phyloP scores from a whole-genome alignment of 2,329 filamentous ascomycete species.

The Corniculantispora saksenae region DNA sequence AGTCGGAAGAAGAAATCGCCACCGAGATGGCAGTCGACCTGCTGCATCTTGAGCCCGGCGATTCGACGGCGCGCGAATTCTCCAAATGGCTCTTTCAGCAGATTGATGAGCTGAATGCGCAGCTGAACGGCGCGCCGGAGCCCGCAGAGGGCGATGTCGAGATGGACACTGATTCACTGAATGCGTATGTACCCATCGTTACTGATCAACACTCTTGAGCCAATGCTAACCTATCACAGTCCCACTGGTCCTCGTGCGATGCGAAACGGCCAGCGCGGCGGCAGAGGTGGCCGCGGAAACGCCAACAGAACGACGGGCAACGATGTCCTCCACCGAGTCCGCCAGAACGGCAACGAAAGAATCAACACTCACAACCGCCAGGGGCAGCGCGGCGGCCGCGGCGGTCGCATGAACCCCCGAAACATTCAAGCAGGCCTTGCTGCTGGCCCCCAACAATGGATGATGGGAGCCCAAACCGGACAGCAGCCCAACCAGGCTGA shows the following conservation, averaged over 20 bases:
- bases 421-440: constrained; percentile 53
- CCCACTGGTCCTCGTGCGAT: constrained; percentile 95
- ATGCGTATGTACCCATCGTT: constrained; percentile 53
- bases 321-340: constrained; percentile 79
- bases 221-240: constrained; percentile 55
- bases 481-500: constrained; percentile 49
- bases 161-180: constrained; percentile 69
- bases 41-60: constrained; percentile 77
- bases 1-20: constrained; percentile 86
- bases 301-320: constrained; percentile 79
- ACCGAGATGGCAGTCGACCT: constrained; percentile 86
- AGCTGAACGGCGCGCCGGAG: constrained; percentile 53
- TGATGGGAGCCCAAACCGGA: constrained; percentile 39
- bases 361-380: constrained; percentile 78
- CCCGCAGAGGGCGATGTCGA: constrained; percentile 38
- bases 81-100: constrained; percentile 92
- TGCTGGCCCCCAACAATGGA: constrained; percentile 43
- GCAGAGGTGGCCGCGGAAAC: constrained; percentile 79
- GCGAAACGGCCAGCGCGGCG: constrained; percentile 69
- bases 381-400: constrained; percentile 50
- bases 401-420: constrained; percentile 54
- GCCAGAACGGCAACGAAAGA: constrained; percentile 71
- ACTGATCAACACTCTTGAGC: constrained; percentile 6
- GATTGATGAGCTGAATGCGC: constrained; percentile 66
- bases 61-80: constrained; percentile 80